These are phyloP conservation scores for Colletotrichum costaricense DNA, from an alignment of 2,329 filamentous ascomycete genomes.

Conservation along the genomic window DNA sequence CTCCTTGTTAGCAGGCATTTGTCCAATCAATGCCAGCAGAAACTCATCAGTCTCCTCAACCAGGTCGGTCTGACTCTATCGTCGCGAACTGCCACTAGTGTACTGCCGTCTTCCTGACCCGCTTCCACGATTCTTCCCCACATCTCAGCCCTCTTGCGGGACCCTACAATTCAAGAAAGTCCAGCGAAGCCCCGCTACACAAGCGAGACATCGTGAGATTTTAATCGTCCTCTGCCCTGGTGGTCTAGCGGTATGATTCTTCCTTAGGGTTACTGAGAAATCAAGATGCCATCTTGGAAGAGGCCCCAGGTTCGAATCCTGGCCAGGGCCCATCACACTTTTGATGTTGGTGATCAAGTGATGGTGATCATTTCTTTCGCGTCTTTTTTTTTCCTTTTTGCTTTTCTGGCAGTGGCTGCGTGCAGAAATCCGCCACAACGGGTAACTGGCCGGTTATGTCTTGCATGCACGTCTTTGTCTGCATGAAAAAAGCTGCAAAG, in stretches of 20 bases:
- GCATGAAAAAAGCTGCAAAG: slow-evolving; percentile 5
- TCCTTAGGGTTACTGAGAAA: slow-evolving; percentile 26
- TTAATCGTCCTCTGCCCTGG: slow-evolving; percentile 4
- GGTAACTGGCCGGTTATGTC: background rate
- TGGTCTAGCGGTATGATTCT: slow-evolving; percentile 37
- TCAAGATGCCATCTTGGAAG: background rate
- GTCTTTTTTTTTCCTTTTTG: too few species aligned
- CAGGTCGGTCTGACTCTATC: too few species aligned
- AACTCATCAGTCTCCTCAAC: too few species aligned
- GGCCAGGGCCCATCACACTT: slow-evolving; percentile 13
- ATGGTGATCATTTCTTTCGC: background rate
- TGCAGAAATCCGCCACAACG: too few species aligned
- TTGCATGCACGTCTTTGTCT: background rate
- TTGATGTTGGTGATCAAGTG: background rate
- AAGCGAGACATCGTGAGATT: background rate
- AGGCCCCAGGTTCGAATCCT: slow-evolving; percentile 36
- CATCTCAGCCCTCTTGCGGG: background rate
- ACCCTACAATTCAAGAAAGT: background rate
- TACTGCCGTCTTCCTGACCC: too few species aligned
- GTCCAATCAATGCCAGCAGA: too few species aligned
- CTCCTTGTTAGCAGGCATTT: too few species aligned
- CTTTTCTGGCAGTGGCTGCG: too few species aligned
- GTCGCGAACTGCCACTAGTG: too few species aligned
- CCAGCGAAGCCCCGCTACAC: background rate
- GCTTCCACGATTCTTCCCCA: background rate